Base-by-base conservation (phyloP, 805 yeast species). In the Spencermartinsiella europaea region DNA sequence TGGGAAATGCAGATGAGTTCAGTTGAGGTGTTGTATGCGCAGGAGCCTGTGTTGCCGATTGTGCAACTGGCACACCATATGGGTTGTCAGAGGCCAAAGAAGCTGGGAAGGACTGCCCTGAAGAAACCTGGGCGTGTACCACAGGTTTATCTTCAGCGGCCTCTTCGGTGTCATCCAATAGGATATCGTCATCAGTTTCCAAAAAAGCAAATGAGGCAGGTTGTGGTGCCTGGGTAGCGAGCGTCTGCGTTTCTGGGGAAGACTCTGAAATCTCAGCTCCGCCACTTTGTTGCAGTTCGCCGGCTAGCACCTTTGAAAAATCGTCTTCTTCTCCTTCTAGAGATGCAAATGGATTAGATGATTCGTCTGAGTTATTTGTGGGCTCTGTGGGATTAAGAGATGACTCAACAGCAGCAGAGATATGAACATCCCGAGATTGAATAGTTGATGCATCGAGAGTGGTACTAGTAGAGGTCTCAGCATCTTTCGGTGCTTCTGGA, bases 151-250 rank as follows among this genome's bases (percentile, higher is more conserved):
- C n/a, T n/a, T n/a, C n/a, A 17, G 40, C 25, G 2, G 28, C 51
- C 12, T 25, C 46, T 8, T 61, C 64, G 15, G 61, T 65, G 15
- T 63, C 68, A 7, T 60, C 47, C 16, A 64, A 50, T n/a, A n/a
- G n/a, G 8, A 54, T 36, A 17, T 65, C 69, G 16, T 65, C 68
- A 34, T 65, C 69, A 12, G 50, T 58, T 4, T 56, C 67, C 43
- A 65, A 46, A 42, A 65, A 65, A 3, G 66, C 54, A 22, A 65
- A 52, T n/a, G 54, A 47, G n/a, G 45, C 31, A 5, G 49, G 31
- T 16, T 19, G 33, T 16, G 16, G 17, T 14, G 38, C 28, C 28
- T 31, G 41, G 19, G 46, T 4, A n/a, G n/a, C n/a, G n/a, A n/a
- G n/a, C n/a, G n/a, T n/a, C n/a, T n/a, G n/a, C n/a, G n/a, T n/a